Conservation (phyloP, 345 rosid genomes). For the Eutrema yunnanense region DNA sequence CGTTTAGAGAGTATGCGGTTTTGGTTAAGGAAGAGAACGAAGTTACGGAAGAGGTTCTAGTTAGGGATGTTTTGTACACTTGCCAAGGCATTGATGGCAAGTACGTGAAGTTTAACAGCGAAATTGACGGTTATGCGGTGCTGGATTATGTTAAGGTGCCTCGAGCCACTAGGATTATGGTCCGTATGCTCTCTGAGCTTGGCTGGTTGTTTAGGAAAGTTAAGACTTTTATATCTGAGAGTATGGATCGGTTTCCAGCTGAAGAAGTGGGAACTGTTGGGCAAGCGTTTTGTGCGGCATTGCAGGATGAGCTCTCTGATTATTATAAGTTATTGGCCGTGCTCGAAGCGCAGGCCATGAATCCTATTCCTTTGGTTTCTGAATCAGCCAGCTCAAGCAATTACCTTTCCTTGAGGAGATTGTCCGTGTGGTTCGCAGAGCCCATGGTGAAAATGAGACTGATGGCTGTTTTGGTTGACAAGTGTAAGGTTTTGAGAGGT, state of each 20-base stretch:
- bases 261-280: constrained; percentile 90
- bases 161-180: constrained; percentile 60
- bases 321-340: constrained; percentile 89
- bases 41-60: constrained; percentile 80
- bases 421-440: constrained; percentile 90
- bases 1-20: constrained; percentile 66
- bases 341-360: constrained; percentile 82
- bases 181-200: constrained; percentile 82
- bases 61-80: constrained; percentile 87
- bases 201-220: constrained; percentile 97
- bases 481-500: constrained; percentile 83
- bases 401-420: constrained; percentile 82
- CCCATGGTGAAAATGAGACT: constrained; percentile 95
- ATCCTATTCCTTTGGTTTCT: constrained; percentile 86
- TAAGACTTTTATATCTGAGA: constrained; percentile 60
- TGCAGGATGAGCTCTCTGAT: constrained; percentile 84
- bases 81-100: constrained; percentile 96
- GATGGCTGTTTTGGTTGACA: constrained; percentile 96
- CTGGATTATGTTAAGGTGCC: constrained; percentile 58
- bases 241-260: constrained; percentile 74
- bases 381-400: constrained; percentile 55
- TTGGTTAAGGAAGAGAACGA: constrained; percentile 83
- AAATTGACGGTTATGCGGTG: constrained; percentile 65
- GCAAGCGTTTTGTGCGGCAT: constrained; percentile 93
- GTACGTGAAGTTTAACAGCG: constrained; percentile 57